Base-by-base conservation (phyloP, 2,329 filamentous ascomycete species). In the Sclerotinia minor region DNA sequence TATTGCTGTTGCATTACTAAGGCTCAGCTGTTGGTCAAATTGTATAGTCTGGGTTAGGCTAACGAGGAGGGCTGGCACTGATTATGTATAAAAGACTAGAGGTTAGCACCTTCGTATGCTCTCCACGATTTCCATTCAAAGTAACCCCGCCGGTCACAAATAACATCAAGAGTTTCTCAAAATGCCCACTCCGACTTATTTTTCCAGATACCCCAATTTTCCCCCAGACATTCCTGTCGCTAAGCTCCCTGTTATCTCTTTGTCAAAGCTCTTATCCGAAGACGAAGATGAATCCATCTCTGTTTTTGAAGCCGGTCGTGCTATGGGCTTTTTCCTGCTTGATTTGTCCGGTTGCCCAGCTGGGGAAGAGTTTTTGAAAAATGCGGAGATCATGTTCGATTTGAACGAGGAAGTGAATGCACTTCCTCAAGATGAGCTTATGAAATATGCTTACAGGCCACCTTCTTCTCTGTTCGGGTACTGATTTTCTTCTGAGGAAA, bases 391-490 rank as follows among this genome's bases (percentile, higher is more conserved):
- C 4, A n/a, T 58, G 21, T 58, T 58, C 35, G 35, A 58, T 41
- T 58, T 58, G 54, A 58, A 58, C 38, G n/a, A 58, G 35, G 54
- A 58, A 41, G 35, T 58, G 41, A 38, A 58, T 58, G 29, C 29
- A 15, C 54, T 58, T 44, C 21, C 54, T n/a, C 17, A 19, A 38
- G 54, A 58, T 15, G 35, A 44, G 35, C 35, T 58, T 19, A 41
- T 58, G 32, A 21, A 41, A n/a, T 58, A 41, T n/a, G 32, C 32
- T 9, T 41, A 41, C 35, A 58, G 44, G 1, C 54, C 32, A 38
- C 54, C 32, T 41, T 24, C 17, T 38, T 58, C 54, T 9, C 9
- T 41, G 21, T 58, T 58, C 21, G 54, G 54, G 54, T 58, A 58
- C 13, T 58, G 5, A n/a, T 9, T 15, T 38, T n/a, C n/a, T 8